Conservation (phyloP, 495 filamentous ascomycete genomes). For the Polyplosphaeria fusca region DNA sequence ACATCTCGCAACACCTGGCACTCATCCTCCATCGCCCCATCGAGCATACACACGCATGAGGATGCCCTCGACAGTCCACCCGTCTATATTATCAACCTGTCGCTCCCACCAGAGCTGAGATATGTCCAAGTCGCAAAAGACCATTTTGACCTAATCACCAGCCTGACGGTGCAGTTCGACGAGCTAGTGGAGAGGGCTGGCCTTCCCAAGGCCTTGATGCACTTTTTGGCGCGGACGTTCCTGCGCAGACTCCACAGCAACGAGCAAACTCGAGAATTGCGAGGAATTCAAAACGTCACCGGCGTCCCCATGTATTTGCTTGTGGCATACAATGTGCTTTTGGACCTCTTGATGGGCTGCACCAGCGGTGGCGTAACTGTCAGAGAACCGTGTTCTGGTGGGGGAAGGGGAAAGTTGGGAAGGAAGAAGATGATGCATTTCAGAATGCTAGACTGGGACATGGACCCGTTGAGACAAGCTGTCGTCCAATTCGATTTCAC, state of each 20-base stretch:
- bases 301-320: conserved; percentile 59
- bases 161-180: conserved; percentile 51
- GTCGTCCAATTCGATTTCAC: conserved; percentile 60
- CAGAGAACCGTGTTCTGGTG: conserved; percentile 17
- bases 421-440: conserved; percentile 57
- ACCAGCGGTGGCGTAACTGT: conserved; percentile 55
- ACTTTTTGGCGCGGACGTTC: conserved; percentile 30
- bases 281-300: conserved; percentile 52
- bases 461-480: conserved; percentile 56
- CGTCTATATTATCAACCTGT: conserved; percentile 56
- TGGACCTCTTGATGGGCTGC: conserved; percentile 65
- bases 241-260: conserved; percentile 50
- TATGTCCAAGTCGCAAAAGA: conserved; percentile 50
- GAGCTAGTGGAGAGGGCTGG: conserved; percentile 33
- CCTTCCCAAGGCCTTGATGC: conserved; percentile 15
- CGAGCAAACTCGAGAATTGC: conserved; percentile 62
- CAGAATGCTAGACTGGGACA: conserved; percentile 65
- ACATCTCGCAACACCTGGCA: not conserved
- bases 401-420: too few relatives aligned
- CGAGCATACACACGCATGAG: not conserved
- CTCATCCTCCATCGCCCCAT: not conserved
- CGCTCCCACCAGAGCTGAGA: conserved; percentile 53
- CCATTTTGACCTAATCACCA: conserved; percentile 45
- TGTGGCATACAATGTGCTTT: conserved; percentile 58
- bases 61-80: conserved; percentile 19